phyloP scores from a whole-genome alignment of 139 green algal genomes.

The Axilococcus clingmanii region DNA sequence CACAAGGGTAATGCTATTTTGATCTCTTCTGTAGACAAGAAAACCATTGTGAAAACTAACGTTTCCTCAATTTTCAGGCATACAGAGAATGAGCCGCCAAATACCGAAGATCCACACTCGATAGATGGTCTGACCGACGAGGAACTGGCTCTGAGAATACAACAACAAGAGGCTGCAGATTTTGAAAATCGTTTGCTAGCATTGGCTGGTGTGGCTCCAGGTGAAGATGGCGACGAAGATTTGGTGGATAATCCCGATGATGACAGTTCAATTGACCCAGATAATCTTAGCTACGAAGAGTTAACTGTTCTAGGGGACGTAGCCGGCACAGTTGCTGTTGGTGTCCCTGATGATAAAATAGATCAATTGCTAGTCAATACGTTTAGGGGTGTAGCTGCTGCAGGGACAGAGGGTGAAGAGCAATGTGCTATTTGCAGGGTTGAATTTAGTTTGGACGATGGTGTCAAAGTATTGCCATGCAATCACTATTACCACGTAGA shows the following conservation, averaged over 20 bases:
- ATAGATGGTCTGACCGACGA: constrained; percentile 9
- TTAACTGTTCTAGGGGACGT: constrained; percentile 31
- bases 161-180: constrained; percentile 30
- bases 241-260: neutral
- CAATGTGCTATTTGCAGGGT: constrained; percentile 29
- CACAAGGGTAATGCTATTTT: constrained; percentile 18
- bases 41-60: neutral
- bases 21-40: neutral
- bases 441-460: constrained; percentile 32
- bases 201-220: constrained; percentile 15
- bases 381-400: constrained; percentile 8
- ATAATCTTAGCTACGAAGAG: constrained; percentile 36
- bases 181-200: constrained; percentile 26
- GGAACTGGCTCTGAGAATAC: constrained; percentile 23
- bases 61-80: neutral
- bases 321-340: constrained; percentile 26
- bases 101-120: neutral
- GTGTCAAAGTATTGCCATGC: constrained; percentile 29
- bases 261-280: constrained; percentile 16
- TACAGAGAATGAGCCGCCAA: constrained; percentile 9
- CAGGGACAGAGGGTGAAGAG: neutral
- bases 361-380: constrained; percentile 10
- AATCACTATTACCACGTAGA: constrained; percentile 32
- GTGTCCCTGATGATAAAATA: constrained; percentile 6
- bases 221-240: neutral